A percentile compares a stretch with the other conserved stretches of the same genome.
These are phyloP conservation scores for Ophiosphaerella herpotricha DNA, from an alignment of 2,329 filamentous ascomycete species.

Conservation along the genomic window DNA sequence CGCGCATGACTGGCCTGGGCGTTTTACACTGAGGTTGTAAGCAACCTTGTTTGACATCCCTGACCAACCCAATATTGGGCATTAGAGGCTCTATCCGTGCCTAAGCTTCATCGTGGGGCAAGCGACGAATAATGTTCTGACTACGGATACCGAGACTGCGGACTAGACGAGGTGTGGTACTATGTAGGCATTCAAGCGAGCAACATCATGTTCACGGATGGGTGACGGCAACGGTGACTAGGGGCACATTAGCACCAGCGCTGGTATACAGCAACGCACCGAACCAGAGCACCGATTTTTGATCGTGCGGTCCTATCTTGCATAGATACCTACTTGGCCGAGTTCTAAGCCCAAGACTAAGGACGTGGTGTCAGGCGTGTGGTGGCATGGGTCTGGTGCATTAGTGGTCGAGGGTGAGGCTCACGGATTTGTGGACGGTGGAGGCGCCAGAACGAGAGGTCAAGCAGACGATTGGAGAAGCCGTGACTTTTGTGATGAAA, in stretches of 20 bases:
- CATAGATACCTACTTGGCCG: constrained; percentile 3
- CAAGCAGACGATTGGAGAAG: background rate
- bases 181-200: background rate
- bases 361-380: constrained; percentile 8
- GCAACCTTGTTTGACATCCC: background rate
- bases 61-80: background rate
- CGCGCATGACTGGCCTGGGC: background rate
- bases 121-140: background rate
- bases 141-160: background rate
- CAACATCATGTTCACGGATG: background rate
- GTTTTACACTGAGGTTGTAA: background rate
- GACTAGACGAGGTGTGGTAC: background rate
- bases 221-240: constrained; percentile 19
- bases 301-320: constrained; percentile 1
- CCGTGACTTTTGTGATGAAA: background rate
- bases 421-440: constrained; percentile 6
- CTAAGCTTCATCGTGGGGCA: background rate
- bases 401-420: constrained; percentile 20
- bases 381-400: constrained; percentile 14
- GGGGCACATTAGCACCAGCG: constrained; percentile 5
- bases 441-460: background rate
- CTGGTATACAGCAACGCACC: background rate
- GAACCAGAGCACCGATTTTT: background rate
- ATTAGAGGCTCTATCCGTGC: background rate
- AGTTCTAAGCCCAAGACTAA: constrained; percentile 5